These are phyloP conservation scores for Musa beccarii DNA, from an alignment of 176 grass and related monocot species.

Conservation along the genomic window DNA sequence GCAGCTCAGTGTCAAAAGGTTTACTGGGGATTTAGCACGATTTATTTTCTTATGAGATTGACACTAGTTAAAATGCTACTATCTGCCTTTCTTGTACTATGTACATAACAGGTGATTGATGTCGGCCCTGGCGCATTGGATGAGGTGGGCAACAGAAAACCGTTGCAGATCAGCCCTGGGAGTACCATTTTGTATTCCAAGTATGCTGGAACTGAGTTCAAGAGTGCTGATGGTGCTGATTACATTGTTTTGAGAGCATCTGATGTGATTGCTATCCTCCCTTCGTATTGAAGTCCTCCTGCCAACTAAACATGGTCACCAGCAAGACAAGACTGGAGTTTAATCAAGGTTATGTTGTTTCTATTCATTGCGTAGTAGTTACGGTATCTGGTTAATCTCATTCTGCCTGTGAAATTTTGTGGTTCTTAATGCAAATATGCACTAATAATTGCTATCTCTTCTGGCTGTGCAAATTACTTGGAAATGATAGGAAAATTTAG, in stretches of 20 bases:
- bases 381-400: background rate
- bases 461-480: no score
- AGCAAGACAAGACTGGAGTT: background rate
- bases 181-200: slow-evolving; percentile 45
- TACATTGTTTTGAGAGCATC: slow-evolving; percentile 50
- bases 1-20: background rate
- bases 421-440: no score
- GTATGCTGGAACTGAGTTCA: slow-evolving; percentile 53
- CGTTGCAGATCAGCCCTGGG: slow-evolving; percentile 31
- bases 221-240: slow-evolving; percentile 36
- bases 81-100: background rate
- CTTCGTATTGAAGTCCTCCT: background rate
- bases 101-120: slow-evolving; percentile 29
- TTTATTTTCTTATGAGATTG: background rate
- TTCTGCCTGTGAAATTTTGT: background rate
- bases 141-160: slow-evolving; percentile 44
- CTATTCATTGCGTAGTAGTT: background rate
- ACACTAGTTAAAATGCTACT: background rate
- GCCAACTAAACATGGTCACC: background rate
- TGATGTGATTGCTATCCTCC: slow-evolving; percentile 47
- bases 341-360: background rate
- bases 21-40: background rate
- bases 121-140: slow-evolving; percentile 43
- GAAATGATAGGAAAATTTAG: no score
- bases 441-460: no score